Base-by-base conservation (phyloP, 805 yeast species). In the Lipomyces japonicus region DNA sequence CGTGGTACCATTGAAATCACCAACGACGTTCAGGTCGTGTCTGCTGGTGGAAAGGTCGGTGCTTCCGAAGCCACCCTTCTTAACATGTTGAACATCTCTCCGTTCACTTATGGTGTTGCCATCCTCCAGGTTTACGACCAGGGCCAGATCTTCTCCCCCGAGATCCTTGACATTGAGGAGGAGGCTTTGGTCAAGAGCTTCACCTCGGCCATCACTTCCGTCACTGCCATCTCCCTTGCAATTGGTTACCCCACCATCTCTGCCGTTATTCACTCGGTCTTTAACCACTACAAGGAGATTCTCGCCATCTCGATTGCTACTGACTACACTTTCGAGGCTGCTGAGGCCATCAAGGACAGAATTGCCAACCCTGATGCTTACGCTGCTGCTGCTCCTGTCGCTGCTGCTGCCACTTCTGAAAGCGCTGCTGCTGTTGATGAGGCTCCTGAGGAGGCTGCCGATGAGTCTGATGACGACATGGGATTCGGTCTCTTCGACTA, bases 1-100 rank as follows among this genome's bases (percentile, higher is more conserved):
- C 90, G 99, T 86, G 99, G 99, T 93, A 89, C 96, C 79, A 93
- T 93, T 84, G 99, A 93, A 81, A 93, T 93, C 77, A 89, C 88
- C 75, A 76, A 85, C 68, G 98, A 93, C 72, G 95, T 93, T 70
- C 86, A 86, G 81, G 96, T 93, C 73, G 95, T 90, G 71, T 81
- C 78, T 61, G 82, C 84, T 61, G 86, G 87, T 70, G 70, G 71
- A 61, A 87, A 78, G 77, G 98, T 93, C 70, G 99, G 99, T 80
- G 95, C 91, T 69, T 93, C 98, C 68, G 99, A 93, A 82, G 97
- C 99, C 67, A 73, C 96, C 66, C 81, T 93, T 78, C 85, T 93
- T 75, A 93, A 93, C 89, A 87, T 93, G 97, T 84, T 93, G 80
- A 84, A 91, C 93, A 93, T 93, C 74, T 93, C 99, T 76, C 99